Conservation (phyloP, 2,329 filamentous ascomycete species). For the Byssoonygena ceratinophila region DNA sequence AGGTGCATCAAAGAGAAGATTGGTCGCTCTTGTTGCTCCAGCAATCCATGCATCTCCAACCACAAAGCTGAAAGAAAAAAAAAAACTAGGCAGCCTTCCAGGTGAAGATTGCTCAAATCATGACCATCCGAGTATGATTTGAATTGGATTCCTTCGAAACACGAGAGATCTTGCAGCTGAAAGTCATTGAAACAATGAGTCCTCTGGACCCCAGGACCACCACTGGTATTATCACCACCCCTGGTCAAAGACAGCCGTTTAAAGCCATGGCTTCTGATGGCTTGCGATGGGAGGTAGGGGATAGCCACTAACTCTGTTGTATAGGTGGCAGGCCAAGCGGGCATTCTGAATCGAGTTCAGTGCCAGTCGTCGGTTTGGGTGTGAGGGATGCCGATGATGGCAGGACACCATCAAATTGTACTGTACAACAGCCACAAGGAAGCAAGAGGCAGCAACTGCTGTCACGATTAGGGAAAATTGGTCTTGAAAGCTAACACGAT, state of each 20-base stretch:
- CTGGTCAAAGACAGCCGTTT: not conserved
- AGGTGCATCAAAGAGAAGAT: not conserved
- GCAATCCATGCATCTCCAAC: not conserved
- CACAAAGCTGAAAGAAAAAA: not conserved
- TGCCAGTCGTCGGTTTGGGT: not conserved
- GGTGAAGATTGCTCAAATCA: not conserved
- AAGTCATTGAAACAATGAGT: not conserved
- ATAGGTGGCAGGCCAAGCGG: not conserved
- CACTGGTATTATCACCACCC: not conserved
- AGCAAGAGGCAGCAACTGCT: no score
- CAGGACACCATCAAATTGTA: not conserved
- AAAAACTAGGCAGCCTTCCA: not conserved
- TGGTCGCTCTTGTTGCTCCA: not conserved
- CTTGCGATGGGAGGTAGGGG: not conserved
- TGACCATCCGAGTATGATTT: not conserved
- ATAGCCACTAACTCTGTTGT: not conserved
- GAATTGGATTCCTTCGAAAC: not conserved
- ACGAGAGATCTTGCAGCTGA: not conserved
- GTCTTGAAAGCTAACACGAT: not conserved
- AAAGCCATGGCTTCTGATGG: not conserved
- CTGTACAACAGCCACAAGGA: not conserved
- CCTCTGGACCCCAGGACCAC: not conserved
- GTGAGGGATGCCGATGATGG: not conserved
- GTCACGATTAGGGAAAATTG: not conserved
- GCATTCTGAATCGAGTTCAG: not conserved